phyloP scores from a whole-genome alignment of 2,329 filamentous ascomycete species.

The Volutella citrinella region DNA sequence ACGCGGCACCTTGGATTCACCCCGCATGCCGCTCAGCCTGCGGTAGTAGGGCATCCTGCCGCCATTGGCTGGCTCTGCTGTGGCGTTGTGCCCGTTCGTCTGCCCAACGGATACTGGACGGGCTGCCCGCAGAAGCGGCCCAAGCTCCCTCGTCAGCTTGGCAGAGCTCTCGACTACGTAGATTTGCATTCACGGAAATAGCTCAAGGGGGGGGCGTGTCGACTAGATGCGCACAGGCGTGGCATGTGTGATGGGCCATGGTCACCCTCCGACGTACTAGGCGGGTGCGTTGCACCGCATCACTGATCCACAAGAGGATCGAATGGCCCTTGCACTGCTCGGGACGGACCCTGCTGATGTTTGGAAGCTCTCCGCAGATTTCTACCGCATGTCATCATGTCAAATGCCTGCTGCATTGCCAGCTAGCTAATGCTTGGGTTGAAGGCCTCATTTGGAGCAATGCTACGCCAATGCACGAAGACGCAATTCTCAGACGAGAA shows the following conservation, averaged over 20 bases:
- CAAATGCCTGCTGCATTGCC: too few relatives aligned
- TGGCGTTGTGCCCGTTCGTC: slow-evolving; percentile 12
- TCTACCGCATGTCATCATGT: too few relatives aligned
- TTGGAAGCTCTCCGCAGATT: slow-evolving; percentile 6
- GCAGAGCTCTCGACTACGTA: slow-evolving; percentile 7
- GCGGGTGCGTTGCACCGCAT: slow-evolving; percentile 12
- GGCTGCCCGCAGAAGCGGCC: slow-evolving; percentile 8
- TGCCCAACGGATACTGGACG: slow-evolving; percentile 11
- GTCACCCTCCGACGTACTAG: background rate
- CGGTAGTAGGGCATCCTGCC: slow-evolving; percentile 7
- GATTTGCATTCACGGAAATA: too few relatives aligned
- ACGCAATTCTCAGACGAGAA: slow-evolving; percentile 2
- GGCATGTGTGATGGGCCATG: slow-evolving; percentile 4
- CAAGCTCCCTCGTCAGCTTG: slow-evolving; percentile 10
- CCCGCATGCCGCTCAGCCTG: slow-evolving; percentile 18
- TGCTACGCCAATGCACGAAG: slow-evolving; percentile 17
- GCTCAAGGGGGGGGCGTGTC: too few relatives aligned
- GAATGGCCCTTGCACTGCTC: slow-evolving; percentile 6
- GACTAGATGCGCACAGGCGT: slow-evolving; percentile 8
- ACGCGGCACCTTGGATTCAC: slow-evolving; percentile 17
- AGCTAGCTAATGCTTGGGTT: too few relatives aligned
- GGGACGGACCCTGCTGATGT: slow-evolving; percentile 13
- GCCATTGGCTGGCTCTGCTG: slow-evolving; percentile 16
- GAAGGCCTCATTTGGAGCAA: too few relatives aligned
- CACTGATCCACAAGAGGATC: slow-evolving; percentile 5